Percentiles rank a stretch among this genome's conserved stretches.
Evolutionary conservation across 805 yeast species (phyloP).

Genomic region (Saccharomycopsis amapae): DNA sequence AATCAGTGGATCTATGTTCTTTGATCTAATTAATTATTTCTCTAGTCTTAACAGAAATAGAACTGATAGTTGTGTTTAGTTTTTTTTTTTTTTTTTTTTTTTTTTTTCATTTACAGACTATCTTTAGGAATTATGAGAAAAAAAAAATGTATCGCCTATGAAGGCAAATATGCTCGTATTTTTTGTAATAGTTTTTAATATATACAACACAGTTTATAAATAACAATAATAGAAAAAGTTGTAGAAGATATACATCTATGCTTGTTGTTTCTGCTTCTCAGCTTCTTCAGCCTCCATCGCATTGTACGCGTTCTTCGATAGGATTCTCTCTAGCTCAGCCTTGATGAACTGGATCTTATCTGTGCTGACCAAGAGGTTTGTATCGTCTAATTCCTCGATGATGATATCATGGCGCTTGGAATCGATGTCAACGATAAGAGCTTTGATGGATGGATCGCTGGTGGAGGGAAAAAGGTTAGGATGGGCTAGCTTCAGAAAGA

Average conservation of each 20-base stretch:
- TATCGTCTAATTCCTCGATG: constrained; percentile 81
- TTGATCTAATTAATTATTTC: constrained; percentile 65
- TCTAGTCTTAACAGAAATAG: not conserved
- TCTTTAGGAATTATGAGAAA: too few relatives aligned
- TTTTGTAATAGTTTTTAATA: too few relatives aligned
- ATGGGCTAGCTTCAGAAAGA: not conserved
- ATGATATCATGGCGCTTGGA: constrained; percentile 66
- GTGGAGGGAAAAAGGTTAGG: too few relatives aligned
- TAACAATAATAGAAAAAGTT: too few relatives aligned
- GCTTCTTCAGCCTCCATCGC: constrained; percentile 52
- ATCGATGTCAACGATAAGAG: constrained; percentile 79
- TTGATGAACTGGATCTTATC: constrained; percentile 71
- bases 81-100: too few relatives aligned
- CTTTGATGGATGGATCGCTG: constrained; percentile 88
- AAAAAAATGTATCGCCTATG: too few relatives aligned
- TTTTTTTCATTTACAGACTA: too few relatives aligned
- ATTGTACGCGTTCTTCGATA: constrained; percentile 71
- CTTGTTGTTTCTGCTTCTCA: not conserved
- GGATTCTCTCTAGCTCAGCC: constrained; percentile 61
- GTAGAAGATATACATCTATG: not conserved
- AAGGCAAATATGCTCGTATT: too few relatives aligned
- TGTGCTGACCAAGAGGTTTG: constrained; percentile 77
- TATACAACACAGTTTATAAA: too few relatives aligned
- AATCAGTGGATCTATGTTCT: constrained; percentile 50
- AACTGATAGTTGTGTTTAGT: too few relatives aligned